phyloP scores from a whole-genome alignment of 2,329 filamentous ascomycete species.

The Juglanconis oblonga region DNA sequence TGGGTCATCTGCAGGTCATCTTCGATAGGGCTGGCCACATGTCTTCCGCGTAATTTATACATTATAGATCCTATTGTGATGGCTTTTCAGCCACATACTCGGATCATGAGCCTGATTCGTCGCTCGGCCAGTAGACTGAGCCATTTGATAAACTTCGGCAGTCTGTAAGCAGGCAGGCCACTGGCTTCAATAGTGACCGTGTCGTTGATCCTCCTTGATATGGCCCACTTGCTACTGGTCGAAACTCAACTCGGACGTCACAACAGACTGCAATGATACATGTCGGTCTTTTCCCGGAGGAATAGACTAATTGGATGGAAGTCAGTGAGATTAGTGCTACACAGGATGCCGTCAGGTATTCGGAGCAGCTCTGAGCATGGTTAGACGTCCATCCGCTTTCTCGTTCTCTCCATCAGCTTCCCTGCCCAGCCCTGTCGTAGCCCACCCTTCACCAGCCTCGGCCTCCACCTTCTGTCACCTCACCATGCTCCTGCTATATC shows the following conservation, averaged over 20 bases:
- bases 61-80: too few species aligned
- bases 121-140: too few species aligned
- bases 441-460: not conserved
- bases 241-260: too few species aligned
- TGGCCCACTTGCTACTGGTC: too few species aligned
- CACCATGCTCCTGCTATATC: not conserved
- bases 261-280: not conserved
- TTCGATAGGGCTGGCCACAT: too few species aligned
- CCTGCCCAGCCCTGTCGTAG: not conserved
- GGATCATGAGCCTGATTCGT: too few species aligned
- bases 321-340: not conserved
- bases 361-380: not conserved
- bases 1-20: not conserved
- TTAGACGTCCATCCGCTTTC: not conserved
- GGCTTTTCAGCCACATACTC: too few species aligned
- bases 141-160: too few species aligned
- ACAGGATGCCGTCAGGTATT: not conserved
- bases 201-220: too few species aligned
- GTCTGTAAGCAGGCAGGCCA: too few species aligned
- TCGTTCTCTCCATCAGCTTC: not conserved
- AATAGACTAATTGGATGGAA: not conserved
- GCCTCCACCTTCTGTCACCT: not conserved
- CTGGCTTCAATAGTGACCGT: too few species aligned
- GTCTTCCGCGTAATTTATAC: too few species aligned
- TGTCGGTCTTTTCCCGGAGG: not conserved